These are phyloP conservation scores for Irpex lacteus DNA, from an alignment of 1,284 basidiomycete species.

Conservation along the genomic window DNA sequence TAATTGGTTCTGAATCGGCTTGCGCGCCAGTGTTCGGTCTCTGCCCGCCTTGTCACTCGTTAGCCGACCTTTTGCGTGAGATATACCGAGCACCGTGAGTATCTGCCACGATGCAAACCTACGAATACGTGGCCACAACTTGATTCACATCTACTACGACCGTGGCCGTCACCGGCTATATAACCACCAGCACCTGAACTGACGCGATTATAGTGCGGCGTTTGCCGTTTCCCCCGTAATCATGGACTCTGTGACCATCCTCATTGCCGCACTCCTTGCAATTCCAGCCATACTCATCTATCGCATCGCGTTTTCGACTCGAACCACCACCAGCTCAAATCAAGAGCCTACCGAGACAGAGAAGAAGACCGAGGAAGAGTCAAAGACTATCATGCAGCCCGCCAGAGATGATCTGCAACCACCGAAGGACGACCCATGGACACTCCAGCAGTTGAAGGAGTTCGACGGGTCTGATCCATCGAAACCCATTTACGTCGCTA, in stretches of 20 bases:
- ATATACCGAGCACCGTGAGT: neutral
- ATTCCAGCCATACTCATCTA: slow-evolving; percentile 20
- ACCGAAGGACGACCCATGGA: slow-evolving; percentile 78
- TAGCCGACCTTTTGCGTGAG: neutral
- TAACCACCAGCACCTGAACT: neutral
- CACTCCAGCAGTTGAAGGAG: slow-evolving; percentile 60
- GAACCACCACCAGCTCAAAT: slow-evolving; percentile 7
- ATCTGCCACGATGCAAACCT: neutral
- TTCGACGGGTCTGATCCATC: slow-evolving; percentile 65
- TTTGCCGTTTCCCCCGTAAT: slow-evolving; percentile 3
- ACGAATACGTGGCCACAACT: neutral
- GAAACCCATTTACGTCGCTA: slow-evolving; percentile 83
- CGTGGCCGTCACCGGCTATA: neutral
- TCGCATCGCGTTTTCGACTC: slow-evolving; percentile 10
- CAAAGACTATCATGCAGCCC: slow-evolving; percentile 70
- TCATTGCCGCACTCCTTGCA: slow-evolving; percentile 17
- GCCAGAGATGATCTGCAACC: slow-evolving; percentile 60
- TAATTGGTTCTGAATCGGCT: no score
- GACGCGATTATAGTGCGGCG: neutral
- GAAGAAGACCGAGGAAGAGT: slow-evolving; percentile 31
- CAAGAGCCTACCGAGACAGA: slow-evolving; percentile 7
- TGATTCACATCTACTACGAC: neutral
- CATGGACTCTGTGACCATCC: slow-evolving; percentile 4
- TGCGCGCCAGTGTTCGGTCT: no score
- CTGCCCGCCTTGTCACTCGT: no score